Evolutionary conservation across 805 yeast species (phyloP).

Genomic region (Candida nanaspora): DNA sequence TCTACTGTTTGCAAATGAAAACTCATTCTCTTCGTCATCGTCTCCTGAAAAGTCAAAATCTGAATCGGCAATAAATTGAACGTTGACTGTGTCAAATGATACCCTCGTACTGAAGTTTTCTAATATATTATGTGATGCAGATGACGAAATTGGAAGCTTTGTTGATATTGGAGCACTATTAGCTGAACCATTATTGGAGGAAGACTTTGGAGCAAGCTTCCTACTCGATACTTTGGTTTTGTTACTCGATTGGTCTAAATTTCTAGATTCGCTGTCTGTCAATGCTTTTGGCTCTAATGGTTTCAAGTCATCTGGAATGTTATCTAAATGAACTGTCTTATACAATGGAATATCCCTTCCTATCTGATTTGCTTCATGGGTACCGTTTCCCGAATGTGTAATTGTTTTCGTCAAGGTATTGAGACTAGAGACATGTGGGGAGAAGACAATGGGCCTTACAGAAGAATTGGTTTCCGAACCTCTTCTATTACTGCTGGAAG

Average conservation of each 20-base stretch:
- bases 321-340: constrained; percentile 15
- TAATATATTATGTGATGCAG: neutral
- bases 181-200: no score
- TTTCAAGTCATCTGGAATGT: constrained; percentile 8
- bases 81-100: constrained; percentile 49
- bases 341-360: constrained; percentile 11
- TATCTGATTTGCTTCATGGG: constrained; percentile 5
- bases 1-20: no score
- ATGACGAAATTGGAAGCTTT: neutral
- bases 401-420: constrained; percentile 12
- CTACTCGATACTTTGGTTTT: no score
- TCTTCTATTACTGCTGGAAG: no score
- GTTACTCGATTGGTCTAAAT: neutral
- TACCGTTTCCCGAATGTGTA: constrained; percentile 18
- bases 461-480: no score
- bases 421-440: constrained; percentile 5
- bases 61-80: constrained; percentile 19
- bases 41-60: constrained; percentile 11
- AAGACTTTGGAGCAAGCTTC: no score
- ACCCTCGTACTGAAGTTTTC: constrained; percentile 27
- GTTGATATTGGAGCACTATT: neutral
- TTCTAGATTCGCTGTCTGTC: neutral
- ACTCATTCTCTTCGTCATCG: no score
- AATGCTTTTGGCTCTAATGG: constrained; percentile 15
- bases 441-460: no score